Evolutionary conservation across 2,329 filamentous ascomycete species (phyloP).

Genomic region (Pseudogymnoascus sp.): DNA sequence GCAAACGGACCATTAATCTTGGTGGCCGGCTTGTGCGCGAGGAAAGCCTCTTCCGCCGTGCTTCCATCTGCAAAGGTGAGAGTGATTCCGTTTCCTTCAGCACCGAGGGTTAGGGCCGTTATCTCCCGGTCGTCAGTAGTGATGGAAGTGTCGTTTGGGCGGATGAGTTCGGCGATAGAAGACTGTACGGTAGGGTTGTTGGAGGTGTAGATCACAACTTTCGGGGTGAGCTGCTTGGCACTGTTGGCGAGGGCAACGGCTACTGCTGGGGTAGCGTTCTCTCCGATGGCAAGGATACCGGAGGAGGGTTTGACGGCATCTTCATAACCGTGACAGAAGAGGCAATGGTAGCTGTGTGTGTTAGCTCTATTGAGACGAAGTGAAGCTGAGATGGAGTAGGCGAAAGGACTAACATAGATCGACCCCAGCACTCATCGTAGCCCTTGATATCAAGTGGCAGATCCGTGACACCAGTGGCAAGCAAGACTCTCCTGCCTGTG

Average conservation of each 20-base stretch:
- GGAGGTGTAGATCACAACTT: conserved; percentile 46
- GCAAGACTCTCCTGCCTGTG: conserved; percentile 44
- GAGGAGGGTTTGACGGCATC: conserved; percentile 40
- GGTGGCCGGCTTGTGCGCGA: background rate
- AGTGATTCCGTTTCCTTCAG: background rate
- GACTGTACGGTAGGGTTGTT: conserved; percentile 25
- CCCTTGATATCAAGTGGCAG: conserved; percentile 44
- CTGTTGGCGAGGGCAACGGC: conserved; percentile 37
- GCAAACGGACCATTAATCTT: background rate
- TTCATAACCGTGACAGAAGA: conserved; percentile 40
- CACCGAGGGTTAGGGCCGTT: background rate
- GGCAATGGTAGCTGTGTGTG: conserved; percentile 4
- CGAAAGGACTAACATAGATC: background rate
- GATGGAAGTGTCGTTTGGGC: background rate
- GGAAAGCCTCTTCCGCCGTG: background rate
- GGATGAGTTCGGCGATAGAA: background rate
- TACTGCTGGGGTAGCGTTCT: conserved; percentile 27
- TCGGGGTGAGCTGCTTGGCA: conserved; percentile 36
- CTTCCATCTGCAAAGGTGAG: background rate
- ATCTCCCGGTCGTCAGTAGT: background rate
- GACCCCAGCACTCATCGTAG: conserved; percentile 47
- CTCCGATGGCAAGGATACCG: conserved; percentile 39
- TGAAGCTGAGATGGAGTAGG: background rate
- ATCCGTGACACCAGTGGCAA: conserved; percentile 49
- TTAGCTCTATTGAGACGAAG: background rate